Evolutionary conservation across 257 asterid species (phyloP).

Genomic region (Leonotis leonurus): DNA sequence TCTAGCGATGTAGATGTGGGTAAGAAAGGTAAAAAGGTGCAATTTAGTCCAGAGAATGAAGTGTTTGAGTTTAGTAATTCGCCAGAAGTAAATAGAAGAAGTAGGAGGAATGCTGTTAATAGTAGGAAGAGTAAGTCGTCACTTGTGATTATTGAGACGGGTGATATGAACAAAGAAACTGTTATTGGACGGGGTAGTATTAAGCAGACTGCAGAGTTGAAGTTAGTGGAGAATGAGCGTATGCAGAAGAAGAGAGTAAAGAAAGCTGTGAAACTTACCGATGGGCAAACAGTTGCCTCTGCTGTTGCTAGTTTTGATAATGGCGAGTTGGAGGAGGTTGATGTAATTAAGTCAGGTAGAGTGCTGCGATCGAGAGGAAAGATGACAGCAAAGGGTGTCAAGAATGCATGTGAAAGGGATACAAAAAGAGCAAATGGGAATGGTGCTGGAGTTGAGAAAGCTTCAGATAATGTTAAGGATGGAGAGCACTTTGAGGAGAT

Average conservation of each 20-base stretch:
- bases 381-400: not conserved
- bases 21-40: conserved; percentile 42
- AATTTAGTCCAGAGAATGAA: conserved; percentile 52
- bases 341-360: not conserved
- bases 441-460: not conserved
- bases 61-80: conserved; percentile 41
- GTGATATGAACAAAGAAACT: conserved; percentile 4
- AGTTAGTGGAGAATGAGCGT: not conserved
- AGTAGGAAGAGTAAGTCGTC: not conserved
- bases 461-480: not conserved
- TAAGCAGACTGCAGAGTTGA: conserved; percentile 18
- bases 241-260: conserved; percentile 20
- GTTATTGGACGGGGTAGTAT: conserved; percentile 17
- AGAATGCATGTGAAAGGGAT: conserved; percentile 9
- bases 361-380: conserved; percentile 13
- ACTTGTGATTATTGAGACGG: conserved; percentile 17
- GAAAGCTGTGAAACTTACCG: conserved; percentile 1
- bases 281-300: not conserved
- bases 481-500: conserved; percentile 15
- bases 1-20: not conserved
- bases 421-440: not conserved
- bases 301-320: conserved; percentile 9
- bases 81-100: conserved; percentile 5
- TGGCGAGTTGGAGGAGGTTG: conserved; percentile 9
- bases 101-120: conserved; percentile 22